phyloP scores from a whole-genome alignment of 2,329 filamentous ascomycete species.

The Coniochaeta ligniaria region DNA sequence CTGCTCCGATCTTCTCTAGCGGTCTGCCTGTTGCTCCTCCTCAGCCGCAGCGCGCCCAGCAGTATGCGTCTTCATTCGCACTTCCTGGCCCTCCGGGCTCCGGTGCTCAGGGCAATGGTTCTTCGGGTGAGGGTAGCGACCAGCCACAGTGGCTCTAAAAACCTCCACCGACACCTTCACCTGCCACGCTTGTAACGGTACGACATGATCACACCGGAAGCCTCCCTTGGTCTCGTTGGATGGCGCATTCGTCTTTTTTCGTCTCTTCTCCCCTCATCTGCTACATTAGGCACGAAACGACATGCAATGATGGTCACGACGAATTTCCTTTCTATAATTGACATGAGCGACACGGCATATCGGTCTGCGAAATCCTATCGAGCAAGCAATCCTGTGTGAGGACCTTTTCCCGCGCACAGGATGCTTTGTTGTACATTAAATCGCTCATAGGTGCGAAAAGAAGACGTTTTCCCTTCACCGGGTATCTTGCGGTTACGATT shows the following conservation, averaged over 20 bases:
- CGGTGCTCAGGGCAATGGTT: background rate
- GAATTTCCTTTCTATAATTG: conserved; percentile 8
- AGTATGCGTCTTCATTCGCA: conserved; percentile 10
- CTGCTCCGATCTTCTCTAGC: conserved; percentile 11
- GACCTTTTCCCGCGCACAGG: background rate
- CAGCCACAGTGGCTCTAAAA: conserved; percentile 18
- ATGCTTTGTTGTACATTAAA: conserved; percentile 11
- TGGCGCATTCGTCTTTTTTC: conserved; percentile 3
- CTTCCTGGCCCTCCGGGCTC: conserved; percentile 1
- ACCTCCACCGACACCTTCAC: background rate
- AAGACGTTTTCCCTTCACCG: background rate
- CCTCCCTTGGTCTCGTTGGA: conserved; percentile 3
- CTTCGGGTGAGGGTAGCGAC: conserved; percentile 3
- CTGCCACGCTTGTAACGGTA: conserved; percentile 6
- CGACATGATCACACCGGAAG: conserved; percentile 2
- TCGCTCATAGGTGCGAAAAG: conserved; percentile 5
- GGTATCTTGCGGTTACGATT: background rate
- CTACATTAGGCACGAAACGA: conserved; percentile 18
- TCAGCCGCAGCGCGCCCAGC: conserved; percentile 14
- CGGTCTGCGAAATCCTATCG: conserved; percentile 1
- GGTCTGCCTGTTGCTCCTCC: conserved; percentile 12
- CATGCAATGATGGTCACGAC: conserved; percentile 18
- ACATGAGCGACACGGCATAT: background rate
- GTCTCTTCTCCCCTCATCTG: conserved; percentile 10
- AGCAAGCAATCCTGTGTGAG: conserved; percentile 3